Evolutionary conservation across 1,284 basidiomycete genomes (phyloP).

Genomic region (Trichosporon asahii): DNA sequence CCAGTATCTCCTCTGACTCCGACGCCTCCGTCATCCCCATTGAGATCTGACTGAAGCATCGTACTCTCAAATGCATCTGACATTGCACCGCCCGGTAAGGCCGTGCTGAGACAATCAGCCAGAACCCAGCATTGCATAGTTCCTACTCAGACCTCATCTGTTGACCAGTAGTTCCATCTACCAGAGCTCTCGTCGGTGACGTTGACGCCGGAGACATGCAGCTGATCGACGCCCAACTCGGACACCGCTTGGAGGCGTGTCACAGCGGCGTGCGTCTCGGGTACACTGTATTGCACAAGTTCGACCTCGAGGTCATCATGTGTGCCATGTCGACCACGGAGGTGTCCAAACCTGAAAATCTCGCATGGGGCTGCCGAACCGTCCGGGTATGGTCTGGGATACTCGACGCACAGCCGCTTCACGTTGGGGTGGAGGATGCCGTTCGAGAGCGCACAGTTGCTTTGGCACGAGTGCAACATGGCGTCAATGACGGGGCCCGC

Average conservation of each 20-base stretch:
- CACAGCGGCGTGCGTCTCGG: neutral
- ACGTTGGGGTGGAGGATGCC: neutral
- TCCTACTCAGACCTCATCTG: too few species aligned
- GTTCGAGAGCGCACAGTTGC: neutral
- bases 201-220: neutral
- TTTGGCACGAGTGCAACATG: neutral
- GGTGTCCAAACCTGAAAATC: neutral
- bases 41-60: neutral
- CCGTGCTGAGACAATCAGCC: too few species aligned
- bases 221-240: neutral
- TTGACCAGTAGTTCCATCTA: neutral
- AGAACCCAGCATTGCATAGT: too few species aligned
- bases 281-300: neutral
- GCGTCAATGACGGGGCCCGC: neutral
- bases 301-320: neutral
- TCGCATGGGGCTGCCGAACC: neutral
- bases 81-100: too few species aligned
- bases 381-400: neutral
- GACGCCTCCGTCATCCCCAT: neutral
- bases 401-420: neutral
- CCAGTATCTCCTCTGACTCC: neutral
- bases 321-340: neutral
- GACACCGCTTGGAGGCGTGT: neutral
- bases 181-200: too few species aligned
- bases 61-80: neutral